phyloP scores from a whole-genome alignment of 768 basidiomycete species.

The Tricholoma flavovirens region DNA sequence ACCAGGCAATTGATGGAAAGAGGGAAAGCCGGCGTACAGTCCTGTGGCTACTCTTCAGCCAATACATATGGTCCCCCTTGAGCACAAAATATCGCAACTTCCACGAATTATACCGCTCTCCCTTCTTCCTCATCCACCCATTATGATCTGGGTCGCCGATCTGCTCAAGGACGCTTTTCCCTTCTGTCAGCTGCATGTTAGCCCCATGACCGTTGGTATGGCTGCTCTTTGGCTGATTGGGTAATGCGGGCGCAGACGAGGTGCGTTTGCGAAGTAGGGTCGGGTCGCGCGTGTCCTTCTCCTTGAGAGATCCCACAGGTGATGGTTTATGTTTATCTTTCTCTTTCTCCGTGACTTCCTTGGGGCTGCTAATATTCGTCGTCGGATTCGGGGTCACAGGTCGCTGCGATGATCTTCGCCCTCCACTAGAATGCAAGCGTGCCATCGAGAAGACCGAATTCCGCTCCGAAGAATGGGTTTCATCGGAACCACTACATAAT shows the following conservation, averaged over 20 bases:
- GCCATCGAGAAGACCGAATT: constrained; percentile 46
- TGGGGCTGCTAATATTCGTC: constrained; percentile 2
- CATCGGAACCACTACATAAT: constrained; percentile 28
- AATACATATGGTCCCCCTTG: constrained; percentile 89
- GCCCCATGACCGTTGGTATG: constrained; percentile 9
- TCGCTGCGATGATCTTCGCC: constrained; percentile 38
- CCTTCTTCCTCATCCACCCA: constrained; percentile 96
- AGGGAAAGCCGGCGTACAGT: constrained; percentile 34
- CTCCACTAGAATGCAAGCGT: constrained; percentile 34
- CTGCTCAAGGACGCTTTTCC: constrained; percentile 77
- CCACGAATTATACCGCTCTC: constrained; percentile 90
- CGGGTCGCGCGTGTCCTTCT: constrained; percentile 28
- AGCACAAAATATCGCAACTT: constrained; percentile 88
- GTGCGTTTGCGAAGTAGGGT: constrained; percentile 54
- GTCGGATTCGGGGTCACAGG: constrained; percentile 26
- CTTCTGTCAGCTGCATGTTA: constrained; percentile 40
- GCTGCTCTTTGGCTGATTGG: constrained; percentile 5
- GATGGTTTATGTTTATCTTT: constrained; percentile 5
- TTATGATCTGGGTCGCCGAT: constrained; percentile 86
- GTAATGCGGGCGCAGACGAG: constrained; percentile 25
- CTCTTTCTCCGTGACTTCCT: constrained; percentile 8
- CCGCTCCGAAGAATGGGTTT: constrained; percentile 25
- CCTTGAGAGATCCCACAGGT: constrained; percentile 11
- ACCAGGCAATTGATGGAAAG: neutral
- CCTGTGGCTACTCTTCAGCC: constrained; percentile 69